Base-by-base conservation (phyloP, 805 yeast genomes). In the Kluyveromyces nonfermentans region DNA sequence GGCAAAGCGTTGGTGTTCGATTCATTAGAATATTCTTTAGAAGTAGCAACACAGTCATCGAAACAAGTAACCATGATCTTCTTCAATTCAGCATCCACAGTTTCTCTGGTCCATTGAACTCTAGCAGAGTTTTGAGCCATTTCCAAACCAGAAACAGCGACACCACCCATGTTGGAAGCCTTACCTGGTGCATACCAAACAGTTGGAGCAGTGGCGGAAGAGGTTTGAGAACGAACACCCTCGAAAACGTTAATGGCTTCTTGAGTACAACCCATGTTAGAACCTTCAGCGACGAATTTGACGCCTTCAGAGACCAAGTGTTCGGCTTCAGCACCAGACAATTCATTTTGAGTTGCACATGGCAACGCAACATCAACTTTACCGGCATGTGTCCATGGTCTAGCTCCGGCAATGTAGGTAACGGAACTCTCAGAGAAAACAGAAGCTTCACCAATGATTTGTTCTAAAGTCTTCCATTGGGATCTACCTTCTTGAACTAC, bases 121-220 rank as follows among this genome's bases (percentile, higher is more conserved):
- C 97, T 85, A 67, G 84, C 94, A 47, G 97, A 86, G 85, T 90
- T 93, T 76, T 90, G 98, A 53, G 97, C 97, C 98, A 90, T 93
- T 77, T 90, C 98, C 55, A 90, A 78, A 64, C 97, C 97, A 47
- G 96, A 87, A 46, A 89, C 97, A 47, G 96, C 95, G 59, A 90
- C 98, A 81, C 98, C 98, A 74, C 97, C 98, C 74, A 94, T 84
- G 81, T 90, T 90, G 62, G 97, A 90, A 57, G 97, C 97, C 80
- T 90, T 90, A 72, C 97, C 97, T 66, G 97, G 97, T 61, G 95
- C 97, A 73, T 89, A 90, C 98, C 98, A 90, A 70, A 88, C 85
- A 50, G 78, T 72, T 38, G 60, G 53, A 56, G 67, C 69, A 47
- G 70, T 61, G 38, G 68, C 60, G 28, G 70, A 49, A 43, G 69